Conservation (phyloP, 2,329 filamentous ascomycete species). For the Lasiodiplodia sp. region DNA sequence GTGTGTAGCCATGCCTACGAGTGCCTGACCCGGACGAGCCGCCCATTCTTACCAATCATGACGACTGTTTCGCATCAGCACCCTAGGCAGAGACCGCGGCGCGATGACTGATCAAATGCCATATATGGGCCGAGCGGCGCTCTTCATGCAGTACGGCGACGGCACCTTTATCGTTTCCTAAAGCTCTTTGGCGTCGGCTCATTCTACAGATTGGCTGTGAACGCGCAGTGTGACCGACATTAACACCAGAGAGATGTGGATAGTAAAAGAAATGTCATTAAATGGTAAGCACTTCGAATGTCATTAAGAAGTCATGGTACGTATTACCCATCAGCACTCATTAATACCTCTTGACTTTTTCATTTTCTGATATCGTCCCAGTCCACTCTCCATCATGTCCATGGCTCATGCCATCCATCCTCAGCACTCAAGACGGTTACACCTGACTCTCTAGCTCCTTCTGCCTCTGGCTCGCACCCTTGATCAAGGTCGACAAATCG, state of each 20-base stretch:
- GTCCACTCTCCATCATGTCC: not conserved
- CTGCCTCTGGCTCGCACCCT: conserved; percentile 50
- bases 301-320: conserved; percentile 8
- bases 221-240: not conserved
- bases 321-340: conserved; percentile 12
- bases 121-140: not conserved
- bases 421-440: not conserved
- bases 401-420: not conserved
- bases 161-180: not conserved
- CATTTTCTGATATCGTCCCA: not conserved
- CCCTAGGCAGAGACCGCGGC: not conserved
- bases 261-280: conserved; percentile 7
- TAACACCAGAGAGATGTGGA: not conserved
- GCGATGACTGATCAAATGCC: not conserved
- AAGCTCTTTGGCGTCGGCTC: not conserved
- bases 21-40: not conserved
- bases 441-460: conserved; percentile 1
- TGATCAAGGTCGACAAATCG: conserved; percentile 54
- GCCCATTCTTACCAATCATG: not conserved
- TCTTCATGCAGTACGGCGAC: not conserved
- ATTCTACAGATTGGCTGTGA: not conserved
- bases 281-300: not conserved
- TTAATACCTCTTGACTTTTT: not conserved
- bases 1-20: not conserved
- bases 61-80: not conserved